Percentiles rank a stretch among this genome's conserved stretches.
Evolutionary conservation across 805 yeast genomes (phyloP).

Genomic region (Metschnikowia lachancei): DNA sequence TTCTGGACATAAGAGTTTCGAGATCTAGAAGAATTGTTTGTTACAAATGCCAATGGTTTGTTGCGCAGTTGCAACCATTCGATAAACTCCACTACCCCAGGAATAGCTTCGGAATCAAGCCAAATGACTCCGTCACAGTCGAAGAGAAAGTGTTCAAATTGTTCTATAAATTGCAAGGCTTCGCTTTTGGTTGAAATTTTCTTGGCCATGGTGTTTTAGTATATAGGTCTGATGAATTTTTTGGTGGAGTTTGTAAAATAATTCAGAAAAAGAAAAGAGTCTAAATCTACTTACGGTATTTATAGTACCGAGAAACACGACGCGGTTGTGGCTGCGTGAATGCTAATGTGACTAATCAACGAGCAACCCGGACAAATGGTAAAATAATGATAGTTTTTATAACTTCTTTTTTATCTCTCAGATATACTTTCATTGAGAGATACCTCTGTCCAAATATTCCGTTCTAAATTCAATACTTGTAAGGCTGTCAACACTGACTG

Average conservation of each 20-base stretch:
- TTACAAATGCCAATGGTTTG: slow-evolving; percentile 35
- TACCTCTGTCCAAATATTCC: too few relatives aligned
- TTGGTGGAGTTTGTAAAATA: too few relatives aligned
- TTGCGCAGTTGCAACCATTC: slow-evolving; percentile 21
- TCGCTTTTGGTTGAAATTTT: slow-evolving; percentile 14
- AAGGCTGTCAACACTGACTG: too few relatives aligned
- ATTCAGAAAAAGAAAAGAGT: too few relatives aligned
- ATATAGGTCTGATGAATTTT: too few relatives aligned
- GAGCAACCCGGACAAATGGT: too few relatives aligned
- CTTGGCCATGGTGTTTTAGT: slow-evolving; percentile 24
- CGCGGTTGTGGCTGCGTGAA: too few relatives aligned
- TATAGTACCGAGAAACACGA: too few relatives aligned
- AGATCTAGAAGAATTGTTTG: slow-evolving; percentile 36
- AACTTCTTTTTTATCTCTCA: neutral
- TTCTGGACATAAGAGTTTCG: neutral
- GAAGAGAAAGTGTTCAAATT: slow-evolving; percentile 39
- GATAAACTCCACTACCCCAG: slow-evolving; percentile 32
- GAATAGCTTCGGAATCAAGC: slow-evolving; percentile 36
- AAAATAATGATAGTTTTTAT: too few relatives aligned
- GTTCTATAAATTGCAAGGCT: slow-evolving; percentile 24
- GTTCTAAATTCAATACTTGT: too few relatives aligned
- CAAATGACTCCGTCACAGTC: slow-evolving; percentile 46
- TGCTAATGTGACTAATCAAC: too few relatives aligned
- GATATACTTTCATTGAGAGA: neutral
- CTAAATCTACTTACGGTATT: too few relatives aligned